Conservation (phyloP, 2,329 filamentous ascomycete species). For the Aureobasidium zeae region DNA sequence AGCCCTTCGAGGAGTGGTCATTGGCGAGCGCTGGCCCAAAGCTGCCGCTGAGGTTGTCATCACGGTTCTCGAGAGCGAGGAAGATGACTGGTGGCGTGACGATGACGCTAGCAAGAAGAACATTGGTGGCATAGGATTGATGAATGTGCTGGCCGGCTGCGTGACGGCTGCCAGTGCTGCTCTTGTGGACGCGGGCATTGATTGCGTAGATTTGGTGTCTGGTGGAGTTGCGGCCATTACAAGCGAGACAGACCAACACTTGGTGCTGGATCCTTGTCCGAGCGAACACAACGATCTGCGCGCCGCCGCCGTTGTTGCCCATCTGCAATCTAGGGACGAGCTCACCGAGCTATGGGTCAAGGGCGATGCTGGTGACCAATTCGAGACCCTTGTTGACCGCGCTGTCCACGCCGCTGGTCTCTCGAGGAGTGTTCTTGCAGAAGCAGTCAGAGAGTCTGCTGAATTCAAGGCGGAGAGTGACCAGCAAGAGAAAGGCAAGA, state of each 20-base stretch:
- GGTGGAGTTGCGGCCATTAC: conserved; percentile 69
- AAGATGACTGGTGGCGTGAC: conserved; percentile 61
- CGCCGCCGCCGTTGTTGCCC: conserved; percentile 83
- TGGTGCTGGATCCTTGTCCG: conserved; percentile 73
- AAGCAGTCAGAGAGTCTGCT: conserved; percentile 51
- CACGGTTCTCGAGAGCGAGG: conserved; percentile 86
- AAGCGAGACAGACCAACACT: conserved; percentile 29
- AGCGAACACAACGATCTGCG: conserved; percentile 68
- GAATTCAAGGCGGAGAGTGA: conserved; percentile 26
- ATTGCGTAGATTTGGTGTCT: conserved; percentile 82
- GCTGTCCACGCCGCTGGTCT: conserved; percentile 55
- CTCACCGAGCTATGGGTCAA: conserved; percentile 93
- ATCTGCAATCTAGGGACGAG: conserved; percentile 78
- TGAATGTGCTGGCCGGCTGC: conserved; percentile 85
- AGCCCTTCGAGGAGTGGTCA: conserved; percentile 77
- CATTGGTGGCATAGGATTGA: conserved; percentile 62
- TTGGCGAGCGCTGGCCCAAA: conserved; percentile 96
- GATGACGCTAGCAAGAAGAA: conserved; percentile 23
- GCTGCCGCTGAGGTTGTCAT: conserved; percentile 92
- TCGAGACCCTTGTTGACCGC: conserved; percentile 50
- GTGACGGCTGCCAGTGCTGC: conserved; percentile 91
- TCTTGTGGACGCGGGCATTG: conserved; percentile 87
- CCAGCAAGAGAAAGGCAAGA: conserved; percentile 15
- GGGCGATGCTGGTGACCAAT: conserved; percentile 48
- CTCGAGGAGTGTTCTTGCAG: conserved; percentile 50